Percentiles rank a stretch among this genome's conserved stretches.
Evolutionary conservation across 768 basidiomycete species (phyloP).

Genomic region (Hypholoma sublateritium): DNA sequence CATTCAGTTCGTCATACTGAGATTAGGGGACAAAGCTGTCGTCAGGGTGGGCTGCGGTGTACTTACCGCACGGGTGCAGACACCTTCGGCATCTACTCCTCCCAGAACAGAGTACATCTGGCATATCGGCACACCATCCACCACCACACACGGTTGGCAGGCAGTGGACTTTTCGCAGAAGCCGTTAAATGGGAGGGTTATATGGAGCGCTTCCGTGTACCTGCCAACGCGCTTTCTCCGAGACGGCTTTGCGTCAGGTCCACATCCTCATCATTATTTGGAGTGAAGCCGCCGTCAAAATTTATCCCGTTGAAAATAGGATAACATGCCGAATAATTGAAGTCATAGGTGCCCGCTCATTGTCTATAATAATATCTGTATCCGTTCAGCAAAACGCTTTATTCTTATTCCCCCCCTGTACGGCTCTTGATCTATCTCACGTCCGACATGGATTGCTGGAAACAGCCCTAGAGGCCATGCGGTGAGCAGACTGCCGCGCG

Average conservation of each 20-base stretch:
- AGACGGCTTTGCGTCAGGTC: no score
- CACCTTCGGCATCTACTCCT: no score
- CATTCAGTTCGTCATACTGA: neutral
- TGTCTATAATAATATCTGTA: neutral
- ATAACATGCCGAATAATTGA: neutral
- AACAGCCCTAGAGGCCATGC: neutral
- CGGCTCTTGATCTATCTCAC: conserved; percentile 6
- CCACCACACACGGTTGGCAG: conserved; percentile 2
- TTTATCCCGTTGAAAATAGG: neutral
- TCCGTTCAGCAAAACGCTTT: neutral
- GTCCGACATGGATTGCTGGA: conserved; percentile 5
- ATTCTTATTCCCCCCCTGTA: neutral
- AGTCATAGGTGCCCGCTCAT: neutral
- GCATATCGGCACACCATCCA: neutral
- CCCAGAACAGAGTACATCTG: no score
- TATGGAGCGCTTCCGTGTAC: neutral
- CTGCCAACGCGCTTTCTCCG: conserved; percentile 3
- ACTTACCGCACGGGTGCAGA: no score
- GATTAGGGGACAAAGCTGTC: no score
- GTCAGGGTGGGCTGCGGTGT: no score
- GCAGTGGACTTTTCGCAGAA: neutral
- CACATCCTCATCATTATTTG: neutral
- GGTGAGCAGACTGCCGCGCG: conserved; percentile 1
- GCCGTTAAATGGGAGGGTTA: neutral
- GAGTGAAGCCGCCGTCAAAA: neutral